These are phyloP conservation scores for Neurospora sp. DNA, from an alignment of 495 filamentous ascomycete genomes.

Conservation along the genomic window DNA sequence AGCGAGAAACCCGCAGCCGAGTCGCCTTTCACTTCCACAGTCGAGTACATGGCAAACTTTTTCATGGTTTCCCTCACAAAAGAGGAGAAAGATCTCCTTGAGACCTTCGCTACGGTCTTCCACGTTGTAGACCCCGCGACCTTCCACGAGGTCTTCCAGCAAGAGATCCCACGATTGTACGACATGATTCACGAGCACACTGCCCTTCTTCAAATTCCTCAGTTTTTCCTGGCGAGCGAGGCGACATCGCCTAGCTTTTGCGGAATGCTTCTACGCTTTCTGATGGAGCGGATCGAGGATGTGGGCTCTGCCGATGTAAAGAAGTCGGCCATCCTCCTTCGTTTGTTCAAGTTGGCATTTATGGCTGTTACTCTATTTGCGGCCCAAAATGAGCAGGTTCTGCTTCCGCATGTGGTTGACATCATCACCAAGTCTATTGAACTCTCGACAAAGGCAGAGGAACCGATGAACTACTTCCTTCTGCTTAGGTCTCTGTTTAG, in stretches of 20 bases:
- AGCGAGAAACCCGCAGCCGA: constrained; percentile 71
- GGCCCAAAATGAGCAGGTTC: constrained; percentile 84
- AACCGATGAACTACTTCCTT: constrained; percentile 98
- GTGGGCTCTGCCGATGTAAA: constrained; percentile 85
- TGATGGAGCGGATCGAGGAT: constrained; percentile 93
- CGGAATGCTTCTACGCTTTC: constrained; percentile 91
- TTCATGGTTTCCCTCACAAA: constrained; percentile 86
- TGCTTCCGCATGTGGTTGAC: constrained; percentile 90
- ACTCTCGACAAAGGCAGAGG: constrained; percentile 86
- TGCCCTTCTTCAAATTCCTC: constrained; percentile 84
- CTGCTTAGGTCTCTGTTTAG: constrained; percentile 85
- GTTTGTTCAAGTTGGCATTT: constrained; percentile 97
- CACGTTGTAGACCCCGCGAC: constrained; percentile 97
- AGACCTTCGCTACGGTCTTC: constrained; percentile 96
- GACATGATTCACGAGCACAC: constrained; percentile 97
- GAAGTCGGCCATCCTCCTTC: constrained; percentile 81
- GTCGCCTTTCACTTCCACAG: constrained; percentile 62
- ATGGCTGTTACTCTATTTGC: constrained; percentile 98
- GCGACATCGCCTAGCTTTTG: constrained; percentile 95
- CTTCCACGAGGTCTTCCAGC: constrained; percentile 96
- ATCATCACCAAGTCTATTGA: constrained; percentile 95
- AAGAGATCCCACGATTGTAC: constrained; percentile 91
- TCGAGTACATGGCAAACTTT: constrained; percentile 84
- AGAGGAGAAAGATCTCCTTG: constrained; percentile 94
- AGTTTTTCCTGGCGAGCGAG: constrained; percentile 96